These are phyloP conservation scores for Chytriomyces sp. DNA, from an alignment of 192 early-diverging fungal genomes.

Conservation along the genomic window DNA sequence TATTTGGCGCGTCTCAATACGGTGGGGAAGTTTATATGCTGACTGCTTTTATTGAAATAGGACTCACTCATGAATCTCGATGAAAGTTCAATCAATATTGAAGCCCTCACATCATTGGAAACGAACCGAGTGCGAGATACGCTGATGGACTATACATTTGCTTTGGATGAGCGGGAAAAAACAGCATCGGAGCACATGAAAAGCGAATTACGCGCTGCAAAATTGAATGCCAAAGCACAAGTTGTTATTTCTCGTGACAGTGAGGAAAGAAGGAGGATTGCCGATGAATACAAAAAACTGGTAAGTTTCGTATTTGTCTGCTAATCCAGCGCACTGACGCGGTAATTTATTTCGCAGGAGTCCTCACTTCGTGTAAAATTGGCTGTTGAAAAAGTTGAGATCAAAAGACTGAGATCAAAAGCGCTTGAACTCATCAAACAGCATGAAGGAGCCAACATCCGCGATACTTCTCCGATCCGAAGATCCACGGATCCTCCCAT, in stretches of 20 bases:
- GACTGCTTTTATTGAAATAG: background rate
- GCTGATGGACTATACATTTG: background rate
- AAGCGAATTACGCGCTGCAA: background rate
- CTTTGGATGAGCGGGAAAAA: background rate
- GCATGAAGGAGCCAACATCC: no score
- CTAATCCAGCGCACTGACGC: no score
- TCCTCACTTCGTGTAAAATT: no score
- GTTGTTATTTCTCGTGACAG: background rate
- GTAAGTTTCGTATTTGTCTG: background rate
- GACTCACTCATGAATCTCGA: background rate
- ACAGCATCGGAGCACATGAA: background rate
- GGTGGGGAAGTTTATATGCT: background rate
- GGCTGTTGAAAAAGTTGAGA: no score
- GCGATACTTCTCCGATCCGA: no score
- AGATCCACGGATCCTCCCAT: no score
- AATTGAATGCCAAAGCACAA: background rate
- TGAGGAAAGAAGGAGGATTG: background rate
- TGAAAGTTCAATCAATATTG: slow-evolving; percentile 13
- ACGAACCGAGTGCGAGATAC: slow-evolving; percentile 1
- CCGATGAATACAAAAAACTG: background rate
- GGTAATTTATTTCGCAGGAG: no score
- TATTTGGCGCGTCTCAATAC: background rate
- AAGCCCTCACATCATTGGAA: background rate
- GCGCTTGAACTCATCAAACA: no score
- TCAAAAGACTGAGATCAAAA: no score